Base-by-base conservation (phyloP, 441 rosid species). In the Jatropha multifida region DNA sequence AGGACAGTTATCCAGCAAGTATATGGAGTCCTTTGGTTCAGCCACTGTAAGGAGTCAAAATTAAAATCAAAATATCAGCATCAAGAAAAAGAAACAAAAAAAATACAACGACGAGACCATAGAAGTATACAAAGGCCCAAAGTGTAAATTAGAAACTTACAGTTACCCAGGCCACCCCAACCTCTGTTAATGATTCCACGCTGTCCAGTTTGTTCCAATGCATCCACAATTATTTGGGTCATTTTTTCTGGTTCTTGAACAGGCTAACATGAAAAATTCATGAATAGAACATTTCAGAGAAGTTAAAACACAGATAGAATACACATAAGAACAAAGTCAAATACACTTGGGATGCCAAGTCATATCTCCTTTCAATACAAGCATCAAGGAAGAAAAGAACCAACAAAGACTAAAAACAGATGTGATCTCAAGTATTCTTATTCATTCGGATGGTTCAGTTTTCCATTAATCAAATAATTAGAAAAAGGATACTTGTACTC, bases 121-220 rank as follows among this genome's bases (percentile, higher is more conserved):
- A 59, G 2, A 6, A 72, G 51, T 8, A 6, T 40, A 26, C 18
- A 70, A 32, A 54, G 68, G 65, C 18, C 73, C 52, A 60, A 65
- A 12, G 27, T 20, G 52, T 6, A 11, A 58, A 80, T 52, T 17
- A 38, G 55, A 32, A 76, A 86, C 94, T 76, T 83, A 94, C 98
- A 83, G 75, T 89, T 78, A 80, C 99, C 99, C 80, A 94, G 93
- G 78, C 99, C 99, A 80, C 99, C 98, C 98, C 99, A 94, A 68
- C 99, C 99, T 87, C 90, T 93, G 82, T 93, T 94, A 75, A 94
- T 93, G 85, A 94, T 91, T 81, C 98, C 99, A 86, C 99, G 88
- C 85, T 94, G 98, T 81, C 87, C 93, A 40, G 98, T 94, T 83
- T 79, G 80, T 74, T 88, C 90, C 81, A 94, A 81, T 68, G 96